Evolutionary conservation across 192 early-diverging fungal species (phyloP), one percentile per base, ranked within the genome.

Genomic region (Linnemannia zychae): DNA sequence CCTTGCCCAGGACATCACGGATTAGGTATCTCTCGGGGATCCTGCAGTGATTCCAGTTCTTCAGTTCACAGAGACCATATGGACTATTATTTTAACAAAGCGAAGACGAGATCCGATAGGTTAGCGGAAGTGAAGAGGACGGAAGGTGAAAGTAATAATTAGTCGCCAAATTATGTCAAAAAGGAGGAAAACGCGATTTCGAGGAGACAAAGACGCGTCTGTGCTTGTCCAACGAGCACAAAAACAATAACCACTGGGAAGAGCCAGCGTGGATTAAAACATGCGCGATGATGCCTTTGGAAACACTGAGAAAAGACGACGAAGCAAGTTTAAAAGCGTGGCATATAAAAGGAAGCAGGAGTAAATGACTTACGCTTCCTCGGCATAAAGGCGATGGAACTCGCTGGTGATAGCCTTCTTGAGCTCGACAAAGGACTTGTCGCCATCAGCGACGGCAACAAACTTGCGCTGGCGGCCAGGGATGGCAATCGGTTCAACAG

Each of bases 351-450:
- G 38, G 20, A 53, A 47, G 1, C 15, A 5, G 5, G 9, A 70
- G 9, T n/a, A 22, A 47, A 53, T 1, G 16, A 76, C 81, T 72
- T 82, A 82, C 81, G 70, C 70, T 24, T 76, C 81, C 4, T 77
- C 46, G 11, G 46, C 53, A 60, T 77, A 82, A 18, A 33, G 40
- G 11, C 46, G 33, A 28, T 40, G 38, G 37, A 71, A 74, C 28
- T 65, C 53, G 16, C 67, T 38, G n/a, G 46, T 46, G 48, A 82
- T 77, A 33, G 68, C 71, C 9, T 67, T 15, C 48, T 72, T 72
- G 5, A 82, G 60, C 1, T 76, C 81, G 4, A 37, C 16, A 33
- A 82, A 57, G 5, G 72, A 34, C 20, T 44, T 60, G 24, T 38
- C 36, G 12, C 70, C 75, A 65, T 70, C 47, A 9, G 67, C 75